Evolutionary conservation across 2,329 filamentous ascomycete genomes (phyloP).

Genomic region (Sporothrix mexicana): DNA sequence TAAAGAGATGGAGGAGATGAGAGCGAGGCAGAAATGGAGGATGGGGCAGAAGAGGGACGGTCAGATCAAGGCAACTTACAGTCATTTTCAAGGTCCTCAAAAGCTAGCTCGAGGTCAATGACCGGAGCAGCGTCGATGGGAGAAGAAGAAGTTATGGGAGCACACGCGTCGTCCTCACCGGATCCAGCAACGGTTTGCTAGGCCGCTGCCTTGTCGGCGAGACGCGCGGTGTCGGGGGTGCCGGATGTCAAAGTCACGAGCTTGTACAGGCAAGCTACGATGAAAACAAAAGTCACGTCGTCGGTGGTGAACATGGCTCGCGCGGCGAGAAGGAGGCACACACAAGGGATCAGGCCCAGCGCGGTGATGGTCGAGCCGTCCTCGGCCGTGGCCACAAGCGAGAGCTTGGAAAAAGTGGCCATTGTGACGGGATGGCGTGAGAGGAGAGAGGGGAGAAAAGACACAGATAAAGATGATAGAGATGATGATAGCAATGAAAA

Average conservation of each 20-base stretch:
- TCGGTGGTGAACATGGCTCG: background rate
- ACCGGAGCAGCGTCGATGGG: background rate
- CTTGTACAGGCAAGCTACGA: background rate
- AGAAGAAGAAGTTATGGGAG: too few relatives aligned
- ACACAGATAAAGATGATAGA: background rate
- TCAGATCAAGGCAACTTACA: background rate
- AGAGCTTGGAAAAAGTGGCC: too few relatives aligned
- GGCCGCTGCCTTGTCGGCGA: background rate
- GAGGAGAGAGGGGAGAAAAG: background rate
- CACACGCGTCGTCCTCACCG: too few relatives aligned
- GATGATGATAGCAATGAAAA: background rate
- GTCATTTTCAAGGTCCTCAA: background rate
- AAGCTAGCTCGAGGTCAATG: constrained; percentile 11
- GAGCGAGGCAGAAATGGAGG: too few relatives aligned
- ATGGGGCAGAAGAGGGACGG: background rate
- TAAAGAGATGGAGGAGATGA: background rate
- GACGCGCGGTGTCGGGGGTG: background rate
- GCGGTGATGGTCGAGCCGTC: background rate
- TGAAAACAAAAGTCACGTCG: background rate
- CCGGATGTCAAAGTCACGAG: background rate
- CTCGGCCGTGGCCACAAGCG: background rate
- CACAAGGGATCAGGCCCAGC: background rate
- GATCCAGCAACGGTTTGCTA: too few relatives aligned
- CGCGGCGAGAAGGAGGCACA: background rate
- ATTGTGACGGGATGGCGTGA: background rate